A percentile compares a stretch with the other conserved stretches of the same genome.
Conservation (phyloP, 345 rosid genomes). For the Rhizophora apiculata region DNA sequence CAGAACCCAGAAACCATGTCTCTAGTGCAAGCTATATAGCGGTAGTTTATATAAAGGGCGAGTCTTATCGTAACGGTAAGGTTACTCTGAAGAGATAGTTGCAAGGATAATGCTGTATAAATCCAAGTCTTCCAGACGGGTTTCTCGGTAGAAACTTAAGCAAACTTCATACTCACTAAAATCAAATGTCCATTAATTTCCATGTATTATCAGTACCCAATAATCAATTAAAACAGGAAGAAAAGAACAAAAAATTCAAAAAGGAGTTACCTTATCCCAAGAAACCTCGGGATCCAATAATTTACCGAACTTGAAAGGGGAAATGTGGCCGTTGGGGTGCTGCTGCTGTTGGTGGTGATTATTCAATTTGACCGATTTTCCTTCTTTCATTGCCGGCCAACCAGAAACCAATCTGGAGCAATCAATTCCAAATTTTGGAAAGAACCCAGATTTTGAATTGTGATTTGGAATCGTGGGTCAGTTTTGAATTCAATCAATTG, state of each 20-base stretch:
- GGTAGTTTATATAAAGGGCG: too few relatives aligned
- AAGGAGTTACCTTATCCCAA: conserved; percentile 72
- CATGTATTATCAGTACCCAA: not conserved
- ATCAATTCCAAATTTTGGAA: not conserved
- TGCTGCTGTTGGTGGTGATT: conserved; percentile 51
- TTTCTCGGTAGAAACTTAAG: too few relatives aligned
- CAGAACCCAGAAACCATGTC: too few relatives aligned
- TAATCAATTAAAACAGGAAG: not conserved
- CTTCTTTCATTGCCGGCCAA: conserved; percentile 28
- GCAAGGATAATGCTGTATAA: too few relatives aligned
- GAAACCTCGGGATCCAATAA: conserved; percentile 86
- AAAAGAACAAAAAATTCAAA: not conserved
- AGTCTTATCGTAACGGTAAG: too few relatives aligned
- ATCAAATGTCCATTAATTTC: too few relatives aligned
- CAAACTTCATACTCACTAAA: too few relatives aligned
- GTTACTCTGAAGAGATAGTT: too few relatives aligned
- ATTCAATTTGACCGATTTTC: conserved; percentile 28
- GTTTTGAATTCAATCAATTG: not conserved
- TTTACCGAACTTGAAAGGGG: conserved; percentile 63
- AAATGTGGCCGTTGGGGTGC: conserved; percentile 60
- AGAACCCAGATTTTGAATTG: not conserved
- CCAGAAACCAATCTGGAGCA: not conserved
- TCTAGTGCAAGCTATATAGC: not conserved
- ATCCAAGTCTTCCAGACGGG: too few relatives aligned
- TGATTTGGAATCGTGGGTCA: not conserved